A percentile compares a stretch with the other conserved stretches of the same genome.
phyloP scores from a whole-genome alignment of 768 basidiomycete species.

The Russula vinacea region DNA sequence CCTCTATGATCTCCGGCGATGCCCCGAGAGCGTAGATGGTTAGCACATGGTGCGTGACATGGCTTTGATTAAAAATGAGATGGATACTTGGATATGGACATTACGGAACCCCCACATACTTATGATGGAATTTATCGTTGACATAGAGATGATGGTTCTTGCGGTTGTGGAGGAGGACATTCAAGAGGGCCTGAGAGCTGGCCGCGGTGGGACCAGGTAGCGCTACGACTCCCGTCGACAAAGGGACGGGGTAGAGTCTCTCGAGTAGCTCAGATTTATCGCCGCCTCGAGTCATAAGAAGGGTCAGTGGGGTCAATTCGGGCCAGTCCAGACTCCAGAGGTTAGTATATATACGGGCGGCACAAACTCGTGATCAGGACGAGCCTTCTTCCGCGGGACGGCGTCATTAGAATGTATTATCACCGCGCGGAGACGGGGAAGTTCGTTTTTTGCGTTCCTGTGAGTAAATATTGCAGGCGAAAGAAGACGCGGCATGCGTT shows the following conservation, averaged over 20 bases:
- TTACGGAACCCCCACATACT: constrained; percentile 30
- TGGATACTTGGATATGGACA: background rate
- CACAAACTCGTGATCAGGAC: too few species aligned
- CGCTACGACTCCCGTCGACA: constrained; percentile 10
- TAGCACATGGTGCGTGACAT: constrained; percentile 55
- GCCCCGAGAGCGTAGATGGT: constrained; percentile 63
- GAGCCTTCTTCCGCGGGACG: too few species aligned
- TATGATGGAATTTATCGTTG: constrained; percentile 40
- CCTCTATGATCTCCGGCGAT: constrained; percentile 40
- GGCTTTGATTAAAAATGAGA: constrained; percentile 37
- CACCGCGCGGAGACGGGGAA: too few species aligned
- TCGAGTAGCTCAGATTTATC: constrained; percentile 12
- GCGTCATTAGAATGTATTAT: too few species aligned
- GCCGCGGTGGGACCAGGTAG: constrained; percentile 19
- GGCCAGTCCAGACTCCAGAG: too few species aligned
- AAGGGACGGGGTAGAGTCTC: constrained; percentile 18
- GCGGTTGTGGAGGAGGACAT: constrained; percentile 47
- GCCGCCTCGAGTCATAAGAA: too few species aligned
- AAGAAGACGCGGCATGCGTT: too few species aligned
- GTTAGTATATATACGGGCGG: too few species aligned
- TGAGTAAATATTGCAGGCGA: too few species aligned
- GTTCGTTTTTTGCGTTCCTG: too few species aligned
- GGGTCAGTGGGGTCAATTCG: too few species aligned
- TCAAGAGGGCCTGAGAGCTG: constrained; percentile 15
- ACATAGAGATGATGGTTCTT: constrained; percentile 55